Evolutionary conservation across 2,329 filamentous ascomycete genomes (phyloP), one percentile per base, ranked within the genome.

Genomic region (Colletotrichum sp.): DNA sequence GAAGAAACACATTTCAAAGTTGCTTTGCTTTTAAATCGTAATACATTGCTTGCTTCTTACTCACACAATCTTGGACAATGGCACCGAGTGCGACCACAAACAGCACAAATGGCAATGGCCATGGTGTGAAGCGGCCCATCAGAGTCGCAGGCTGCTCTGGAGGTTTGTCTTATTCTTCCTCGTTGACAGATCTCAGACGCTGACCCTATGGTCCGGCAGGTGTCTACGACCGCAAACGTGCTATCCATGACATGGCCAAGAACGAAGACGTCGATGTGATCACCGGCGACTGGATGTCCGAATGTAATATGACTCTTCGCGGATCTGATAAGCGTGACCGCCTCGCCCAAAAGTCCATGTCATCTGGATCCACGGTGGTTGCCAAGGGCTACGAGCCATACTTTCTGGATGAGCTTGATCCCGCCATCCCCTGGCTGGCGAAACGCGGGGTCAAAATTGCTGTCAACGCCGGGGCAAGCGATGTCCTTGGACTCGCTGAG

Each of bases 371-470:
- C 80, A 70, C 77, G 1, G 71, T 78, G 1, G 78, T 80, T 10
- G 78, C 79, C n/a, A 80, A 81, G 72, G 79, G 34, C 85, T 88
- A 64, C 88, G 88, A 88, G 86, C 89, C 71, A 80, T 78, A 82
- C 77, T 79, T 85, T 79, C 78, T 81, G 79, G 81, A 82, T 74
- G 78, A 80, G 74, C 67, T 82, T 77, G 76, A 79, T 68, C 84
- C 83, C 2, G 82, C 84, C 8, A 79, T 85, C 10, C 77, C 79
- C 1, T 78, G 81, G 71, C 77, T 85, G 3, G 79, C 79, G 13
- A 76, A 78, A 57, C 81, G 80, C 39, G 80, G 81, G 6, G 82
- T 83, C 72, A 85, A 84, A 77, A 70, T 85, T 2, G 84, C 81
- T 5, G 83, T 85, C 49, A 86, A 86, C 55, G 84, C 84, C 9